Percentiles rank a stretch among this genome's conserved stretches.
These are phyloP conservation scores for Penicillium freii DNA, from an alignment of 2,329 filamentous ascomycete genomes.

Conservation along the genomic window DNA sequence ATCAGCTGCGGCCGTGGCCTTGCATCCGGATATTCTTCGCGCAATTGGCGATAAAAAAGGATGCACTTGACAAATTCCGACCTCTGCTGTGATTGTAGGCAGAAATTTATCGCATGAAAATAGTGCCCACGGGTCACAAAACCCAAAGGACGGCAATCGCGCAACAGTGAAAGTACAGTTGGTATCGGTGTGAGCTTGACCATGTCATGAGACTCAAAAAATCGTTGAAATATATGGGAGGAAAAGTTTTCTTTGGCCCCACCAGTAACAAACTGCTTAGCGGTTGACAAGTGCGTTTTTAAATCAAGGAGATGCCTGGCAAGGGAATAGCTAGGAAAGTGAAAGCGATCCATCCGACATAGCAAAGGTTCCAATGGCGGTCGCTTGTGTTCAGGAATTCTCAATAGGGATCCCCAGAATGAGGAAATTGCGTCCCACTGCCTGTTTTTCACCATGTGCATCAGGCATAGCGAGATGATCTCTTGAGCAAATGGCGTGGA, in stretches of 20 bases:
- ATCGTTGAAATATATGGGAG: neutral
- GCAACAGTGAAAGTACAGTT: slow-evolving; percentile 27
- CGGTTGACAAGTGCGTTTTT: too few species aligned
- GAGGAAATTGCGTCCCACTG: slow-evolving; percentile 30
- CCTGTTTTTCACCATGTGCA: slow-evolving; percentile 29
- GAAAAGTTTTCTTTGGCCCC: neutral
- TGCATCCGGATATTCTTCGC: slow-evolving; percentile 31
- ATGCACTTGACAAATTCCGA: slow-evolving; percentile 32
- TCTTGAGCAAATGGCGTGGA: slow-evolving; percentile 21
- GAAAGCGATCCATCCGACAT: neutral
- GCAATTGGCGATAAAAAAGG: slow-evolving; percentile 44
- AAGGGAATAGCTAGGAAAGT: neutral
- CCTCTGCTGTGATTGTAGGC: slow-evolving; percentile 29
- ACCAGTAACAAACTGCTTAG: too few species aligned
- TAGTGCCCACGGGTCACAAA: slow-evolving; percentile 30
- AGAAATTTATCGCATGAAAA: slow-evolving; percentile 14
- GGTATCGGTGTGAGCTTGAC: neutral
- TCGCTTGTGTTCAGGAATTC: neutral
- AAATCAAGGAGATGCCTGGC: neutral
- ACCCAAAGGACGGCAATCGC: slow-evolving; percentile 24
- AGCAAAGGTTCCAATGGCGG: neutral
- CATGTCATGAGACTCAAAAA: neutral
- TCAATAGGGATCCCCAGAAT: slow-evolving; percentile 22
- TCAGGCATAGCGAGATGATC: slow-evolving; percentile 32
- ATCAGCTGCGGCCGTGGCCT: slow-evolving; percentile 25